Base-by-base conservation (phyloP, 106 monocot species). In the Triglochin maritima region DNA sequence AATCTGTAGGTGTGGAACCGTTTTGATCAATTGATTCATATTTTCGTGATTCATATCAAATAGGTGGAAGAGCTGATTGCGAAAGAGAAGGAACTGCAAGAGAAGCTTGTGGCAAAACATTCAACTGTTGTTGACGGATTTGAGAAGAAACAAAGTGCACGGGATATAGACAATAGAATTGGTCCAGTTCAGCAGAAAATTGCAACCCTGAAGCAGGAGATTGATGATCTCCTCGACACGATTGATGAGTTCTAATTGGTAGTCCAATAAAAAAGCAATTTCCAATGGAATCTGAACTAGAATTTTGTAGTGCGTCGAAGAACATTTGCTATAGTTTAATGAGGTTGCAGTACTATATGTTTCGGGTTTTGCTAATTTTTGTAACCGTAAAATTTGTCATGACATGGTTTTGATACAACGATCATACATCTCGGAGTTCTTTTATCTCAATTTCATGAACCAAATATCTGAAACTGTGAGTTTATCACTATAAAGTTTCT, bases 41-140 rank as follows among this genome's bases (percentile, higher is more conserved):
- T 59, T 49, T 56, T 68, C 66, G 16, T 7, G 48, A 59, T 9
- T 71, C 11, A 62, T 64, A 49, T 59, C 4, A 14, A 81, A 48
- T 60, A 99, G 92, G 82, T 89, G 13, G 92, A 99, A 17, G 92
- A 99, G 68, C 72, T 99, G 66, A 65, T 92, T 66, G 59, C 80
- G n/a, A 92, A 92, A 70, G 88, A 99, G 79, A 86, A 76, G 58
- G 98, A 99, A 57, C 56, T 86, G 80, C 92, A 84, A 57, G 98
- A 99, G 66, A 98, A 75, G 66, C 72, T 92, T 60, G 81, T 92
- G 70, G 55, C 71, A 50, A 99, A 82, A 60, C 98, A 92, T 63
- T 82, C 88, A 1, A 77, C 77, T 54, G 79, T 89, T 11, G 81
- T 89, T 17, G 92, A 99, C 42, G 74, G 80, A 45, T 89, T 86